Base-by-base conservation (phyloP, 1,284 basidiomycete species). In the Malassezia psittaci region DNA sequence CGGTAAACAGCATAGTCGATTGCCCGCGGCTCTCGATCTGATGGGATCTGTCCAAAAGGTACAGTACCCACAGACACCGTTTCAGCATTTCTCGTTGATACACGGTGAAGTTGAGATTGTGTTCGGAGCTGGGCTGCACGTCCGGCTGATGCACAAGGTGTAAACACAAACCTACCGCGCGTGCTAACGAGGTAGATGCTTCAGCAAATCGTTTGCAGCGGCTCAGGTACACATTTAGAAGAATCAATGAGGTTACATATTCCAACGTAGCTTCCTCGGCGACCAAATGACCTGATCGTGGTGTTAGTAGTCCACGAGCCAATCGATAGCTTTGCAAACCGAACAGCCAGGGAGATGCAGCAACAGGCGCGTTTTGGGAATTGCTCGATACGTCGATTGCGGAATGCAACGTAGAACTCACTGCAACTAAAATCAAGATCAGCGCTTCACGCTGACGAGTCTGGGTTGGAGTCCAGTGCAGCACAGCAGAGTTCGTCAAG, bases 81-180 rank as follows among this genome's bases (percentile, higher is more conserved):
- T 57, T 57, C 7, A 52, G 10, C 55, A 57, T 52, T 21, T 57
- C 55, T 7, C 48, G 40, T 8, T 45, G 37, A 18, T 44, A 35
- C 8, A 52, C 21, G 34, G 19, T 33, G 6, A 33, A 12, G 1
- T 32, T 29, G 5, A 41, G 33, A 21, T 11, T 32, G n/a, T 11
- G 9, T 8, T 39, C n/a, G 16, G 13, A 36, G 13, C 19, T 7
- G 13, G 24, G 52, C 8, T 18, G 42, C 41, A 50, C 24, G 13
- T 18, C 24, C 2, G 45, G 45, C 45, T 47, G 45, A 11, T 52
- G 41, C 3, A n/a, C 35, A n/a, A 35, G 18, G 29, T 36, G 6
- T 3, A 50, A 33, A 18, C 45, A 47, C 15, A 36, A 10, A 5
- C 13, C n/a, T 1, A 34, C 18, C 5, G 13, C 50, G 36, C 50